Base-by-base conservation (phyloP, 2,329 filamentous ascomycete genomes). In the Colletotrichum aenigma region DNA sequence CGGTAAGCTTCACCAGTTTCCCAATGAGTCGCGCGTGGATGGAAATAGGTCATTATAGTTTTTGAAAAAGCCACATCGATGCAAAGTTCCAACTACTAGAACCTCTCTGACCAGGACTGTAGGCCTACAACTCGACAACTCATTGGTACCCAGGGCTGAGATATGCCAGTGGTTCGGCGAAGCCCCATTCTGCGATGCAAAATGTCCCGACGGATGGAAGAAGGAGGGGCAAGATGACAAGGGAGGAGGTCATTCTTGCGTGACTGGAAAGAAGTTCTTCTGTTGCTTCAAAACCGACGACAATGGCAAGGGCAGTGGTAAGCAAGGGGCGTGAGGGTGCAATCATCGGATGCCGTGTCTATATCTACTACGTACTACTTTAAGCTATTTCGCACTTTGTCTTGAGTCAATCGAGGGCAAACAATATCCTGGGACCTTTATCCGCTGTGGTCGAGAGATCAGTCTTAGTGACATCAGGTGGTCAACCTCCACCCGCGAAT, bases 21-120 rank as follows among this genome's bases (percentile, higher is more conserved):
- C n/a, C 1, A 21, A 1, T 1, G 43, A 7, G 12, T 13, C n/a
- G 43, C n/a, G 10, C 6, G 5, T 48, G 43, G n/a, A 21, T 48
- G 10, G 10, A 13, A 21, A 48, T 0, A 12, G 9, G 1, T 12
- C 18, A 13, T 7, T 7, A 4, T 6, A 4, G 18, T 13, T 21
- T 10, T 52, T 13, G 1, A 21, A 52, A 12, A 21, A 21, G 10
- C n/a, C 43, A 4, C 1, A 21, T 13, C 4, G 6, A 21, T 4
- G 43, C n/a, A n/a, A 1, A n/a, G 0, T 0, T 13, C 1, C 0
- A 2, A 52, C 3, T 13, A 1, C n/a, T 21, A 2, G n/a, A 52
- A 2, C 3, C 6, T 13, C n/a, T 13, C 43, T 52, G n/a, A 52
- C n/a, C 3, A 52, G 12, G 0, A 52, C 2, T 21, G 2, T 13